Evolutionary conservation across 495 filamentous ascomycete genomes (phyloP).

Genomic region (Acidiella bohemica): DNA sequence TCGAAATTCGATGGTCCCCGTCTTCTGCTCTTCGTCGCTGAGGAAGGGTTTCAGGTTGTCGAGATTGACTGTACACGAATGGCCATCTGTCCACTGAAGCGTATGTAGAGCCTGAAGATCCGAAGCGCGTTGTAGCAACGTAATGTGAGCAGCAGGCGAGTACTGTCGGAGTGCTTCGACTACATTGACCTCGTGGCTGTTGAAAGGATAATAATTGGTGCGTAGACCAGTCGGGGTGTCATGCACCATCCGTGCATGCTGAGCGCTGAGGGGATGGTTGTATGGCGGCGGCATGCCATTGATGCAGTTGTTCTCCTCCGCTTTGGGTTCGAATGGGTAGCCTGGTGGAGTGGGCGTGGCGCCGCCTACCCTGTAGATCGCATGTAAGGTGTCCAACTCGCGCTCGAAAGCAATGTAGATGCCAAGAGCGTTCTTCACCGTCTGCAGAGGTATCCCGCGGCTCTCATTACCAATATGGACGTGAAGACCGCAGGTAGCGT

Average conservation of each 20-base stretch:
- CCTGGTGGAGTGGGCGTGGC: background rate
- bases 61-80: constrained; percentile 1
- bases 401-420: background rate
- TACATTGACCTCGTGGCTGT: background rate
- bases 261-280: background rate
- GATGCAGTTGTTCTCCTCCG: background rate
- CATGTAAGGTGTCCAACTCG: background rate
- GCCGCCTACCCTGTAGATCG: background rate
- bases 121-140: background rate
- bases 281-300: background rate
- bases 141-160: background rate
- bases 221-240: background rate
- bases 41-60: background rate
- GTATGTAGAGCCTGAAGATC: background rate
- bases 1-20: constrained; percentile 1
- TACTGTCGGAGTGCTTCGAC: background rate
- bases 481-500: background rate
- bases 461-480: constrained; percentile 1
- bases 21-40: background rate
- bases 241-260: background rate
- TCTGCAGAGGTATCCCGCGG: background rate
- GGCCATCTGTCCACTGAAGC: background rate
- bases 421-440: background rate
- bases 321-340: background rate
- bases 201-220: no score